phyloP scores from a whole-genome alignment of 441 rosid genomes.

The Erodium texanum region DNA sequence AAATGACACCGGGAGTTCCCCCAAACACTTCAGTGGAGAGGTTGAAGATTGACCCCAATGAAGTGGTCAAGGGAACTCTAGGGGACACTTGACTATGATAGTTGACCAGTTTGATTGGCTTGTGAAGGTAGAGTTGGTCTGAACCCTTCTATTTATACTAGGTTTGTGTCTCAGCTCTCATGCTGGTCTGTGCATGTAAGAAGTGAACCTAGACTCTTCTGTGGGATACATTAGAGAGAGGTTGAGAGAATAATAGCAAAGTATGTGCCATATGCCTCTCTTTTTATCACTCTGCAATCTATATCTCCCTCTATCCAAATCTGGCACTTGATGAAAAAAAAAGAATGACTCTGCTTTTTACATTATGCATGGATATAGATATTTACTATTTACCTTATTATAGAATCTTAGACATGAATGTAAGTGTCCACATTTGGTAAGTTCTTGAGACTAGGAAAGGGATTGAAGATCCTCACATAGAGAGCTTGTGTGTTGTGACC shows the following conservation, averaged over 20 bases:
- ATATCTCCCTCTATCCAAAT: too few species aligned
- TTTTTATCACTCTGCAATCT: background rate
- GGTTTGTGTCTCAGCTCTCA: background rate
- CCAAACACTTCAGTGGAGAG: conserved; percentile 4
- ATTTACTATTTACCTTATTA: too few species aligned
- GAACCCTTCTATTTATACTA: background rate
- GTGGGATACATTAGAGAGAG: background rate
- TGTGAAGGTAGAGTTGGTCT: background rate
- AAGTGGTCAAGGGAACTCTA: conserved; percentile 1
- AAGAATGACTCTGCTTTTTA: too few species aligned
- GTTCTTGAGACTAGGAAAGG: too few species aligned
- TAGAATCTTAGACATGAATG: too few species aligned
- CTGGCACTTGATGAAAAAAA: too few species aligned
- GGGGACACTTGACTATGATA: background rate
- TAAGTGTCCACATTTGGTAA: too few species aligned
- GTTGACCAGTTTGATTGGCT: background rate
- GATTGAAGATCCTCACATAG: too few species aligned
- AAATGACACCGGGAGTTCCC: conserved; percentile 3
- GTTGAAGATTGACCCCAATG: background rate
- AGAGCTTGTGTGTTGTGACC: background rate
- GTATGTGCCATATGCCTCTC: background rate
- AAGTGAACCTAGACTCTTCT: conserved; percentile 5
- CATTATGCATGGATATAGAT: too few species aligned
- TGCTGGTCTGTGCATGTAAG: background rate
- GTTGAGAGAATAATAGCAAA: background rate